A percentile compares a stretch with the other conserved stretches of the same genome.
Conservation (phyloP, 2,329 filamentous ascomycete species). For the Pseudophaeomoniella oleicola region DNA sequence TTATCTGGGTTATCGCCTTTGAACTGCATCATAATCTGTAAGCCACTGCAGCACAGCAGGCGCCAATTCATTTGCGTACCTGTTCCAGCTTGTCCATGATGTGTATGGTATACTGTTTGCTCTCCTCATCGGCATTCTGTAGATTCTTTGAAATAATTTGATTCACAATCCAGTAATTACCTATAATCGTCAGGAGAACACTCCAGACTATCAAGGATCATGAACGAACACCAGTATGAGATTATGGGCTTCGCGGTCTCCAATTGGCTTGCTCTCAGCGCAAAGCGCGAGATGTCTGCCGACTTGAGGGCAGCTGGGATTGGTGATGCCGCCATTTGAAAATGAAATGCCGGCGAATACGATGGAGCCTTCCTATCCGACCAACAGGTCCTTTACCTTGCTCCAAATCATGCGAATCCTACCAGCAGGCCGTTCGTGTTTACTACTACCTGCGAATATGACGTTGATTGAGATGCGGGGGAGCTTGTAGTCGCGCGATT, state of each 20-base stretch:
- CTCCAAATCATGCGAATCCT: too few species aligned
- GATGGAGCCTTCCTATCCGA: too few species aligned
- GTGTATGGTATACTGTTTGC: slow-evolving; percentile 62
- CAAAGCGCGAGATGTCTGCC: slow-evolving; percentile 72
- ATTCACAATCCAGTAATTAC: slow-evolving; percentile 84
- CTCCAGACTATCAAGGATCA: slow-evolving; percentile 10
- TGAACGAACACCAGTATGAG: slow-evolving; percentile 89
- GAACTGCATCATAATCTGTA: slow-evolving; percentile 29
- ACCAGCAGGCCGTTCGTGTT: background rate
- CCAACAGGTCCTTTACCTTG: too few species aligned
- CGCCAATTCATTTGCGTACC: slow-evolving; percentile 24
- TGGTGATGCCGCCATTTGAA: slow-evolving; percentile 58
- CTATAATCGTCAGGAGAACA: too few species aligned
- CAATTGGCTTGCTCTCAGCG: slow-evolving; percentile 69
- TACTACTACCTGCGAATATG: background rate
- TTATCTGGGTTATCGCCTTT: slow-evolving; percentile 62
- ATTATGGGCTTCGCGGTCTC: slow-evolving; percentile 74
- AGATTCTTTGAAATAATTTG: slow-evolving; percentile 72
- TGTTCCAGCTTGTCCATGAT: slow-evolving; percentile 87
- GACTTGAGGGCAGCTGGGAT: slow-evolving; percentile 61
- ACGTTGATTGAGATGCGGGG: background rate
- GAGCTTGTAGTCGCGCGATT: background rate
- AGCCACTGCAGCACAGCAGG: background rate
- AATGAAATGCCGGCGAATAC: too few species aligned
- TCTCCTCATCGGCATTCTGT: slow-evolving; percentile 64